Evolutionary conservation across 805 yeast genomes (phyloP).

Genomic region (Wickerhamomyces hampshirensis): DNA sequence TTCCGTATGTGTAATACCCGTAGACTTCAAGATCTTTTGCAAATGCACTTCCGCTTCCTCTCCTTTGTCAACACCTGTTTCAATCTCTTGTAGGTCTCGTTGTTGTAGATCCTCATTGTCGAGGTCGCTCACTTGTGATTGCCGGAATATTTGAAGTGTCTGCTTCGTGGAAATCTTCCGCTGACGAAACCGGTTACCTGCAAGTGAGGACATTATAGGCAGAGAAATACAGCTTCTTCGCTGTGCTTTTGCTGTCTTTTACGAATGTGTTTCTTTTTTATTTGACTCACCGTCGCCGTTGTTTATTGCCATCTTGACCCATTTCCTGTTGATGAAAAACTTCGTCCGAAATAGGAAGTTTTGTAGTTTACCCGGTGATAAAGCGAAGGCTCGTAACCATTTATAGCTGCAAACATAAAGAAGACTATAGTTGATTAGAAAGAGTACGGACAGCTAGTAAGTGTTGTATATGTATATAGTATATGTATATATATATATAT

Average conservation of each 20-base stretch:
- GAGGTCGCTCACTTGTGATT: conserved; percentile 72
- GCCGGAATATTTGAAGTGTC: conserved; percentile 69
- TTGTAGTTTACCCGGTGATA: too few species aligned
- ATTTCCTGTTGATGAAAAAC: too few species aligned
- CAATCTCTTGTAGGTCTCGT: conserved; percentile 83
- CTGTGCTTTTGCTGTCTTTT: too few species aligned
- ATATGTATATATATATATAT: too few species aligned
- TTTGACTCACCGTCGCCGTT: background rate
- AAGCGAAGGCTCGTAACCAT: too few species aligned
- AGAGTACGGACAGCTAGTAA: too few species aligned
- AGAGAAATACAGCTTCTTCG: too few species aligned
- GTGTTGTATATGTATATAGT: too few species aligned
- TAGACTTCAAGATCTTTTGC: conserved; percentile 83
- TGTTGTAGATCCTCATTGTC: conserved; percentile 71
- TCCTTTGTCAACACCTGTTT: conserved; percentile 96
- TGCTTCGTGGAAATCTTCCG: conserved; percentile 92
- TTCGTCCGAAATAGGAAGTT: too few species aligned
- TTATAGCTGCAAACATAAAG: too few species aligned
- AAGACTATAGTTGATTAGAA: too few species aligned
- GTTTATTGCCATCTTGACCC: background rate
- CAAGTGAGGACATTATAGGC: conserved; percentile 20
- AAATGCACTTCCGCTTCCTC: conserved; percentile 97
- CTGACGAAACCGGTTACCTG: conserved; percentile 67
- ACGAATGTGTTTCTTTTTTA: background rate
- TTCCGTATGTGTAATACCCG: conserved; percentile 56